Percentiles rank a stretch among this genome's conserved stretches.
phyloP scores from a whole-genome alignment of 2,329 filamentous ascomycete genomes.

The Ascochyta pisi region DNA sequence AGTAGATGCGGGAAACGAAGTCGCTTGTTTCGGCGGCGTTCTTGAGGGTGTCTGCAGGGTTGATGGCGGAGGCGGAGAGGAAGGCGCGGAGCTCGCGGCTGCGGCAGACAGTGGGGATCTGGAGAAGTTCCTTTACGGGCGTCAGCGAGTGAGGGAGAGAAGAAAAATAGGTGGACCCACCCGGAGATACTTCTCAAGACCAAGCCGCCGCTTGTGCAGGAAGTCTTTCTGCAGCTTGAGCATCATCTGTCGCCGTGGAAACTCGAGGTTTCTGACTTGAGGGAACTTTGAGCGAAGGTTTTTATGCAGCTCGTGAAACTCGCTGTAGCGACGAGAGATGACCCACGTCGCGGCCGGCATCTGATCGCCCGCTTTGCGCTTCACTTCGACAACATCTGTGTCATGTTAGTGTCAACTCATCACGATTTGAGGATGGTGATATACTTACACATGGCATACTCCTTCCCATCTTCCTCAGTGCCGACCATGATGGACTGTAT shows the following conservation, averaged over 20 bases:
- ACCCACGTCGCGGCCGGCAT: constrained; percentile 97
- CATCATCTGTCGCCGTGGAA: constrained; percentile 88
- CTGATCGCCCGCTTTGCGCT: constrained; percentile 87
- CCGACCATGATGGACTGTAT: constrained; percentile 95
- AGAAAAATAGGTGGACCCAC: constrained; percentile 22
- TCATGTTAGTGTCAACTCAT: not conserved
- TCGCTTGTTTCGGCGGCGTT: constrained; percentile 69
- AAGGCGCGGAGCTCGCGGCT: constrained; percentile 92
- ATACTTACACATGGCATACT: constrained; percentile 79
- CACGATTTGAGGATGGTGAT: not conserved
- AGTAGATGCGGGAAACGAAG: constrained; percentile 93
- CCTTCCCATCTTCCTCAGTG: constrained; percentile 87
- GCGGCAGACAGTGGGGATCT: constrained; percentile 90
- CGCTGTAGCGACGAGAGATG: constrained; percentile 91
- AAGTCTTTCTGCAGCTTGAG: constrained; percentile 98
- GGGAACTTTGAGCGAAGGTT: constrained; percentile 83
- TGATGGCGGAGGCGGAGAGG: constrained; percentile 83
- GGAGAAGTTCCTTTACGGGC: constrained; percentile 68
- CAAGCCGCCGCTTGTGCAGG: constrained; percentile 82
- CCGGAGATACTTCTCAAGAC: constrained; percentile 81
- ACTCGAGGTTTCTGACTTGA: constrained; percentile 87
- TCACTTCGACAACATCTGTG: constrained; percentile 83
- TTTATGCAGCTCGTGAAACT: constrained; percentile 95
- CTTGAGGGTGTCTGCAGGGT: constrained; percentile 67
- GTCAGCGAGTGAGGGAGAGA: not conserved